Base-by-base conservation (phyloP, 2,329 filamentous ascomycete genomes). In the Cladosporium sp. region DNA sequence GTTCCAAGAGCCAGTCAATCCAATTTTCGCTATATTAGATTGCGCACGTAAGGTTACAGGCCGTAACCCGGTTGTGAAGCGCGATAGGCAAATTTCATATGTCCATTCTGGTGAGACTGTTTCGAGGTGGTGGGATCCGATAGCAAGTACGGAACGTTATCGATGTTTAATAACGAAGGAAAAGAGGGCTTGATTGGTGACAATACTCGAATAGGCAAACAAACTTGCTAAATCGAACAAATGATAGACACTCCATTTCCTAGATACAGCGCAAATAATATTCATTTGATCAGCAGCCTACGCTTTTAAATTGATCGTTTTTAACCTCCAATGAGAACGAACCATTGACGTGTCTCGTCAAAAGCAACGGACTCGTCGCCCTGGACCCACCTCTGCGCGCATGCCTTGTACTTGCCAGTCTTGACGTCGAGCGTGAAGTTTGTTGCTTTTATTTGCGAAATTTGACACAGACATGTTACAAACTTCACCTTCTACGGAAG, bases 321-420 rank as follows among this genome's bases (percentile, higher is more conserved):
- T 3, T 24, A 24, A 24, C 24, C 24, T 8, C 14, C 12, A 41
- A 41, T 18, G 36, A 8, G 14, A 18, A 36, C 11, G 34, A 36
- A 14, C 34, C 11, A 3, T 36, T 12, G 24, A 24, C 24, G 24
- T 24, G 10, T 38, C 36, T 10, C 6, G 15, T 36, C 2, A 18
- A 38, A 38, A 14, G 18, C 36, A 14, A 38, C 3, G 15, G 10
- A 38, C 15, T 78, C 73, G 15, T 81, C 74, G 14, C 77, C 76
- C 21, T 72, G 66, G 5, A 79, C 68, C 80, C 80, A 83, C 57
- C 67, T 62, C 0, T 66, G 58, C 14, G 69, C 72, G 44, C 76
- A 70, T 10, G 71, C 72, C 28, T 72, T 72, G 69, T 79, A 83
- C 11, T 68, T 71, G 14, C 80, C 81, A n/a, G 66, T 71, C 59